Percentiles rank a stretch among this genome's conserved stretches.
Evolutionary conservation across 169 alveolate species (phyloP).

Genomic region (Plasmodium yoelii): DNA sequence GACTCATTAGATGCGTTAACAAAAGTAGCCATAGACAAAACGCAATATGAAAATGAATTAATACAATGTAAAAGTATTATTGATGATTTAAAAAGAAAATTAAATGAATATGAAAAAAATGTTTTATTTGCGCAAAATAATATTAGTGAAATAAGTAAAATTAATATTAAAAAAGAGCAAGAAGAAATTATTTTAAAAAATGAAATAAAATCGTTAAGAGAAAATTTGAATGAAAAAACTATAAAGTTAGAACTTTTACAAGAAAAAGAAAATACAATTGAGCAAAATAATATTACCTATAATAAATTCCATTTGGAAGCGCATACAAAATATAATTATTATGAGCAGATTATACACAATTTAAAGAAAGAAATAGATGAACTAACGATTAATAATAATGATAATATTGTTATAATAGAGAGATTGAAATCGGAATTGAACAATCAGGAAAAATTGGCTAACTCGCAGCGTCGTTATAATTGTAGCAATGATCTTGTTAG

Average conservation of each 20-base stretch:
- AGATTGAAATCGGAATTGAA: slow-evolving; percentile 46
- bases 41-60: slow-evolving; percentile 71
- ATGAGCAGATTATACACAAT: slow-evolving; percentile 35
- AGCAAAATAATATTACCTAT: slow-evolving; percentile 38
- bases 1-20: slow-evolving; percentile 72
- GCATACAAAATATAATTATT: slow-evolving; percentile 61
- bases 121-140: slow-evolving; percentile 49
- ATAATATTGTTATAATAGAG: slow-evolving; percentile 56
- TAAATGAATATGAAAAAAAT: slow-evolving; percentile 47
- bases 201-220: slow-evolving; percentile 71
- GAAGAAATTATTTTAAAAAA: slow-evolving; percentile 49
- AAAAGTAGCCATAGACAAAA: slow-evolving; percentile 74
- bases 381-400: slow-evolving; percentile 60
- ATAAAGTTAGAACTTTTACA: slow-evolving; percentile 48
- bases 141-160: slow-evolving; percentile 54
- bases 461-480: background rate
- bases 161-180: slow-evolving; percentile 46
- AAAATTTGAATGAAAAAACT: slow-evolving; percentile 68
- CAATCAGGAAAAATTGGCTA: background rate
- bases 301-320: slow-evolving; percentile 66
- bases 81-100: slow-evolving; percentile 47
- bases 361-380: slow-evolving; percentile 68
- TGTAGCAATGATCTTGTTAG: background rate
- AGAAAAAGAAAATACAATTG: slow-evolving; percentile 53
- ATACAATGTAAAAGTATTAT: slow-evolving; percentile 57